Conservation (phyloP, 805 yeast genomes). For the Vanderwaltozyma yarrowii region DNA sequence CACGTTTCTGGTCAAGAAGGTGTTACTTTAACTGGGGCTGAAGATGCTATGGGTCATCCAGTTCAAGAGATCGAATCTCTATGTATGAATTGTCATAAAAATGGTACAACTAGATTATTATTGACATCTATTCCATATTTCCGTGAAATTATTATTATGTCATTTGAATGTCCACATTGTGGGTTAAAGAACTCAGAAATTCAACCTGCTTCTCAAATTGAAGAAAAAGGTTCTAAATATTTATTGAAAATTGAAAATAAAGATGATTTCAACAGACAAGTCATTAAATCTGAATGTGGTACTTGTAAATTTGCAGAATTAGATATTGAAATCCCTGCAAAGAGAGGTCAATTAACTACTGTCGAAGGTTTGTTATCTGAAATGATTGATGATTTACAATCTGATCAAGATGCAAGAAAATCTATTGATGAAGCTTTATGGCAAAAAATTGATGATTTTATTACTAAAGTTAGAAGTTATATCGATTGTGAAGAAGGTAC, state of each 20-base stretch:
- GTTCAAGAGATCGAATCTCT: constrained; percentile 91
- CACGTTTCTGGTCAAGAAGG: constrained; percentile 26
- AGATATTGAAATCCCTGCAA: constrained; percentile 91
- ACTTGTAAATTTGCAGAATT: constrained; percentile 69
- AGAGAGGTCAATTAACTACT: constrained; percentile 85
- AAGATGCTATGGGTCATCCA: constrained; percentile 81
- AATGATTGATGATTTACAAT: constrained; percentile 68
- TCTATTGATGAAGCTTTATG: constrained; percentile 62
- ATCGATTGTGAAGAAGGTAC: constrained; percentile 58
- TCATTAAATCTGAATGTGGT: constrained; percentile 84
- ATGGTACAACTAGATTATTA: constrained; percentile 74
- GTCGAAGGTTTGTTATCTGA: constrained; percentile 82
- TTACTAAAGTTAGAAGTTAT: constrained; percentile 47
- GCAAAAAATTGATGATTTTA: constrained; percentile 63
- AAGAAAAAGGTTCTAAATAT: constrained; percentile 77
- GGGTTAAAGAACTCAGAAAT: constrained; percentile 83
- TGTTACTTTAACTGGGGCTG: constrained; percentile 61
- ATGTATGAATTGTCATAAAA: constrained; percentile 90
- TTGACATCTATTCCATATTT: constrained; percentile 87
- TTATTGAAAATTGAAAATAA: constrained; percentile 54
- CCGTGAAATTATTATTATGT: constrained; percentile 84
- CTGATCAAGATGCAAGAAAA: constrained; percentile 77
- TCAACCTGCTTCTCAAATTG: constrained; percentile 91
- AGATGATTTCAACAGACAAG: constrained; percentile 79
- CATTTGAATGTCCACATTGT: constrained; percentile 94